A percentile compares a stretch with the other conserved stretches of the same genome.
Conservation (phyloP, 2,329 filamentous ascomycete species). For the Aspergillus jensenii region DNA sequence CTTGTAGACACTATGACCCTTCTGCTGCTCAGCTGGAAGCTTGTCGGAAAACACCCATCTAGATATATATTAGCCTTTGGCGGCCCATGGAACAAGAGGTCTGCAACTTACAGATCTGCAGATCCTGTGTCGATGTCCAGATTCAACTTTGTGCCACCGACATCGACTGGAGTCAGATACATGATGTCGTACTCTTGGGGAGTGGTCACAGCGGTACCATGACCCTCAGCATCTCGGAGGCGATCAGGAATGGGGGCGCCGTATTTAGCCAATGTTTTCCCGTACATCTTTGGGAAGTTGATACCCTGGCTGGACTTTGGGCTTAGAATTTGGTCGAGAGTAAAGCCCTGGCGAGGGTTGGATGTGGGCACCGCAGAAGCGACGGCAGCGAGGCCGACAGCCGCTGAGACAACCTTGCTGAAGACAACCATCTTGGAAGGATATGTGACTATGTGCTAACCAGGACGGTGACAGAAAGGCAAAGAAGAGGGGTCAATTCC, state of each 20-base stretch:
- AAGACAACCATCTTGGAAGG: slow-evolving; percentile 34
- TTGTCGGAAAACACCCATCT: slow-evolving; percentile 68
- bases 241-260: slow-evolving; percentile 28
- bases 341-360: slow-evolving; percentile 29
- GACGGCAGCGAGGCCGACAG: slow-evolving; percentile 28
- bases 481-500: background rate
- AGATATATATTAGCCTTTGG: slow-evolving; percentile 11
- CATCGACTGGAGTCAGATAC: slow-evolving; percentile 61
- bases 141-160: slow-evolving; percentile 64
- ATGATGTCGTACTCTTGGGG: slow-evolving; percentile 55
- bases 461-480: slow-evolving; percentile 10
- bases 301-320: slow-evolving; percentile 19
- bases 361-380: slow-evolving; percentile 29
- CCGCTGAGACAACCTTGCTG: slow-evolving; percentile 28
- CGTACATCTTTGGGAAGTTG: slow-evolving; percentile 32
- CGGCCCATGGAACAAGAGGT: background rate
- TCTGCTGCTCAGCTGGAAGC: slow-evolving; percentile 50
- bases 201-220: slow-evolving; percentile 40
- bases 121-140: slow-evolving; percentile 72
- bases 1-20: slow-evolving; percentile 60
- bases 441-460: background rate
- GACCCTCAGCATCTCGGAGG: slow-evolving; percentile 32
- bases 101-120: slow-evolving; percentile 60
- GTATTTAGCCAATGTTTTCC: slow-evolving; percentile 30
- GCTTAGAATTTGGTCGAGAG: slow-evolving; percentile 30